Evolutionary conservation across 768 basidiomycete species (phyloP), one percentile per base, ranked within the genome.

Genomic region (Lanmaoa rubissima): DNA sequence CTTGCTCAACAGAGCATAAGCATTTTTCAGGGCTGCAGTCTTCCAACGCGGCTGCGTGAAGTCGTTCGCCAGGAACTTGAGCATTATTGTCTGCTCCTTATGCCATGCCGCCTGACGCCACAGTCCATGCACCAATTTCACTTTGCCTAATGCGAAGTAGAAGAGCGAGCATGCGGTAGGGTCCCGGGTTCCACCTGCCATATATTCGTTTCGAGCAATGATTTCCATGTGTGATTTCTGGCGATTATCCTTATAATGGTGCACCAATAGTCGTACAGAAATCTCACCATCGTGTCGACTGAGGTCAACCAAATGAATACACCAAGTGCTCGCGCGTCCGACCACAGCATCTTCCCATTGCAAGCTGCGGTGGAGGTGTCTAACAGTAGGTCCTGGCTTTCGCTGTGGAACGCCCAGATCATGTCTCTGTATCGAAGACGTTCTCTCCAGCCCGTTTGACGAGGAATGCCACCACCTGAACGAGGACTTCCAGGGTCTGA

Each of bases 91-190:
- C 64, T 97, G 94, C 62, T 98, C 97, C 61, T 84, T 89, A 63
- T 98, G 95, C 83, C 94, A 94, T 2, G 84, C 84, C 1, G 94
- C 92, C 68, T 98, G 97, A 65, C 92, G 83, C 97, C 97, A 99
- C 13, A 99, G 78, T 7, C 94, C 93, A 59, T 94, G 90, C 0
- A 99, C 94, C 11, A 98, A 81, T 65, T 93, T 94, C 55, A 83
- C 81, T 69, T 98, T 98, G 14, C 93, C 90, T 13, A 99, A 75
- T 3, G 97, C 95, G 63, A 99, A 97, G 72, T 98, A 99, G 70
- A 89, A 91, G 42, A 99, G 76, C 7, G 92, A 94, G 64, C 94
- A 95, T 8, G 84, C 74, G 5, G 87, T 88, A 7, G 97, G 97
- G 73, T 99, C 94, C 6, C 94, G 87, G 53, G 81, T 80, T 17